Evolutionary conservation across 495 filamentous ascomycete species (phyloP).

Genomic region (Aspergillus coremiiformis): DNA sequence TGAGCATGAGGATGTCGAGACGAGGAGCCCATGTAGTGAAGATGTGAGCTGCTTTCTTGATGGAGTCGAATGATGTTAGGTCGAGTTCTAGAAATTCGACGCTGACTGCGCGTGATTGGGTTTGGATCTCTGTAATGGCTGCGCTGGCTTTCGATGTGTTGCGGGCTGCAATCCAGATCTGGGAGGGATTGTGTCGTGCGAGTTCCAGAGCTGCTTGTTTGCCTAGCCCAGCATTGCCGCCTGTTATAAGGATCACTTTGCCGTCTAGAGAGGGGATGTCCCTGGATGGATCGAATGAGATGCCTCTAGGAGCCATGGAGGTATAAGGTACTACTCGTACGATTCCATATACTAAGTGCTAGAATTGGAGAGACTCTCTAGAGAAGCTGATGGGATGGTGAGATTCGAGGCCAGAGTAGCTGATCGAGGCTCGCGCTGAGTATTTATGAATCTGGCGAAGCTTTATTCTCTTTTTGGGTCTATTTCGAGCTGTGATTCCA

Average conservation of each 20-base stretch:
- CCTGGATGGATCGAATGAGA: not conserved
- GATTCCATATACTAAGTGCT: too few species aligned
- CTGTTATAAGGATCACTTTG: conserved; percentile 5
- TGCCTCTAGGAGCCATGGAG: too few species aligned
- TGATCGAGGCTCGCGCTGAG: too few species aligned
- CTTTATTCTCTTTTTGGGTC: too few species aligned
- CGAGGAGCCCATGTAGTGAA: conserved; percentile 41
- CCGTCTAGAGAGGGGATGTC: not conserved
- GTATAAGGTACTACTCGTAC: too few species aligned
- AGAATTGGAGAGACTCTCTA: too few species aligned
- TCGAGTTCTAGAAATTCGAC: conserved; percentile 43
- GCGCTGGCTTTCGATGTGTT: not conserved
- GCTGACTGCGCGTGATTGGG: too few species aligned
- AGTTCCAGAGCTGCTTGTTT: not conserved
- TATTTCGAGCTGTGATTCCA: too few species aligned
- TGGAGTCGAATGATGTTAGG: conserved; percentile 37
- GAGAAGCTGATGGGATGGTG: too few species aligned
- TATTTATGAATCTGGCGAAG: too few species aligned
- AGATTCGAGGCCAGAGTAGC: too few species aligned
- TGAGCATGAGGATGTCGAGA: conserved; percentile 57
- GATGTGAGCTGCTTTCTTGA: conserved; percentile 44
- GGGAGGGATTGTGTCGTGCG: not conserved
- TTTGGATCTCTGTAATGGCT: not conserved
- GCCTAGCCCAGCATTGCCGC: conserved; percentile 2
- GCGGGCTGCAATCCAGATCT: conserved; percentile 1